Evolutionary conservation across 352 stramenopile genomes (phyloP).

Genomic region (Globisporangium megalacanthum): DNA sequence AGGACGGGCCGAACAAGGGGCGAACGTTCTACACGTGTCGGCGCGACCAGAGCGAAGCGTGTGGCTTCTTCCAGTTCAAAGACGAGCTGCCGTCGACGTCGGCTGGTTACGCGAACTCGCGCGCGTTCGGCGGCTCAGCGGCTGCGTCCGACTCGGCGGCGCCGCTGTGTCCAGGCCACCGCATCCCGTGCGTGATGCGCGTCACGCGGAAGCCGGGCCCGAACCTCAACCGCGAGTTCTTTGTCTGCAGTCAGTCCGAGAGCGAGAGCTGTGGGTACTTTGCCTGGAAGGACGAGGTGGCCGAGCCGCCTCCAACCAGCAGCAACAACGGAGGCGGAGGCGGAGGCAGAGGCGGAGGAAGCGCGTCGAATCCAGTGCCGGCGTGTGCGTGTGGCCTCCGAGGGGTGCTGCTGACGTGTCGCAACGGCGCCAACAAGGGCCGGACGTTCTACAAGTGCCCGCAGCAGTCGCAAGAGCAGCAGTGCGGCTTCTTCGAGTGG

Average conservation of each 20-base stretch:
- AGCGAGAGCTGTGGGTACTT: conserved; percentile 86
- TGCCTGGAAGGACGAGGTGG: conserved; percentile 87
- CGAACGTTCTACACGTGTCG: conserved; percentile 58
- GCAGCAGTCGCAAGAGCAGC: conserved; percentile 53
- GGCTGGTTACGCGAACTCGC: too few species aligned
- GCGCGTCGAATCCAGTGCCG: conserved; percentile 3
- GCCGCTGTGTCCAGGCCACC: conserved; percentile 43
- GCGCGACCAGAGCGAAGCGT: conserved; percentile 46
- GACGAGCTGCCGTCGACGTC: conserved; percentile 28
- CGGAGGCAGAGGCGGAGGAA: not conserved
- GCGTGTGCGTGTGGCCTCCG: conserved; percentile 42
- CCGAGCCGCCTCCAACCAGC: conserved; percentile 4
- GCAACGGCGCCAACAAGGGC: conserved; percentile 83
- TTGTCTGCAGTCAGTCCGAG: conserved; percentile 74
- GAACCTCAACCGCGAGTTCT: conserved; percentile 93
- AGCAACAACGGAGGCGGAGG: not conserved
- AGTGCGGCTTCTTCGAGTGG: conserved; percentile 94
- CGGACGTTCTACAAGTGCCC: conserved; percentile 93
- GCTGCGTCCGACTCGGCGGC: not conserved
- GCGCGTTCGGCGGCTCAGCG: too few species aligned
- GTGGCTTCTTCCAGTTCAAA: conserved; percentile 76
- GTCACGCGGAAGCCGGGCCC: conserved; percentile 38
- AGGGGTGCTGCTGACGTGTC: conserved; percentile 49
- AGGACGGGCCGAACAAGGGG: conserved; percentile 64
- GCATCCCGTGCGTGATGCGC: conserved; percentile 33